A percentile compares a stretch with the other conserved stretches of the same genome.
These are phyloP conservation scores for Xylaria multiplex DNA, from an alignment of 2,329 filamentous ascomycete species.

Conservation along the genomic window DNA sequence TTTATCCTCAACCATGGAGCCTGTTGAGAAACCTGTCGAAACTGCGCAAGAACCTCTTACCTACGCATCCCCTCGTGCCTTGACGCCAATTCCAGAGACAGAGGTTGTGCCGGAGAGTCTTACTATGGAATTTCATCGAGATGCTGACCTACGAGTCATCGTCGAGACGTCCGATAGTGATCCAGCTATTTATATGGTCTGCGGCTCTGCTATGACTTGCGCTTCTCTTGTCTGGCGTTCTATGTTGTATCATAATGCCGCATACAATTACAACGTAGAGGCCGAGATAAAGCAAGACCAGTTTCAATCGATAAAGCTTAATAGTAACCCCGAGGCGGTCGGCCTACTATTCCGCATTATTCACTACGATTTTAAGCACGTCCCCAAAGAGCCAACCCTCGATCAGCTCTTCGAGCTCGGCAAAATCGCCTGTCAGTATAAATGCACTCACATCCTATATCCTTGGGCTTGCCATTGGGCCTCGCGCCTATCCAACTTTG, in stretches of 20 bases:
- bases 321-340: conserved; percentile 38
- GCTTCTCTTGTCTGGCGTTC: conserved; percentile 41
- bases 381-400: conserved; percentile 34
- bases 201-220: conserved; percentile 32
- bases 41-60: neutral
- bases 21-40: conserved; percentile 3
- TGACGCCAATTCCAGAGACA: conserved; percentile 23
- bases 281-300: neutral
- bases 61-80: neutral
- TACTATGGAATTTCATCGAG: conserved; percentile 9
- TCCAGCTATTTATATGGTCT: conserved; percentile 34
- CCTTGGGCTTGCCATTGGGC: conserved; percentile 44
- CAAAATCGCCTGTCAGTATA: conserved; percentile 36
- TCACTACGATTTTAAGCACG: conserved; percentile 41
- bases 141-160: conserved; percentile 30
- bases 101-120: neutral
- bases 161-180: neutral
- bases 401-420: conserved; percentile 42
- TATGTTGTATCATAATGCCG: conserved; percentile 30
- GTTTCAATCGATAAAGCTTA: conserved; percentile 28
- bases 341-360: conserved; percentile 40
- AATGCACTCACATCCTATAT: conserved; percentile 41
- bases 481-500: conserved; percentile 23
- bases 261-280: neutral
- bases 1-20: conserved; percentile 2